Evolutionary conservation across 164 flowering plant species (phyloP).

Genomic region (Houttuynia cordata): DNA sequence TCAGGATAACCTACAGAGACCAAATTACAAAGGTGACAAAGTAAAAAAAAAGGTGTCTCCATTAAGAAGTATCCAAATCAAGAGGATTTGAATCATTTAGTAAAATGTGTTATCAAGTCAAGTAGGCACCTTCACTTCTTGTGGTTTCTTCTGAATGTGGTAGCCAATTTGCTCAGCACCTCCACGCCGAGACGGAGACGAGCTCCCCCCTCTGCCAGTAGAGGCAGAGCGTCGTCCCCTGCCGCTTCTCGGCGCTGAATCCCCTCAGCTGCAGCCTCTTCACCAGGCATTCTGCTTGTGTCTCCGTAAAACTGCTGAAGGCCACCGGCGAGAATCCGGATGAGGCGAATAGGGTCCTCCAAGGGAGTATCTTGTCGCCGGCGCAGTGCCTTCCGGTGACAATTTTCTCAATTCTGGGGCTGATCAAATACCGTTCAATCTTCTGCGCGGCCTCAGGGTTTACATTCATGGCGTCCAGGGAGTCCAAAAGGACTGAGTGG

Average conservation of each 20-base stretch:
- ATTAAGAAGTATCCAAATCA: slow-evolving; percentile 3
- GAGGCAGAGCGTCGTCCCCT: slow-evolving; percentile 58
- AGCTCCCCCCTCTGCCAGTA: slow-evolving; percentile 82
- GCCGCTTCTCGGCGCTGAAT: slow-evolving; percentile 83
- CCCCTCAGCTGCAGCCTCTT: slow-evolving; percentile 62
- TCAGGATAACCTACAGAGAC: too few relatives aligned
- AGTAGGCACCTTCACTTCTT: slow-evolving; percentile 26
- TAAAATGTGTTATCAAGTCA: slow-evolving; percentile 12
- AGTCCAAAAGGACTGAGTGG: slow-evolving; percentile 41
- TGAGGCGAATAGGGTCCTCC: slow-evolving; percentile 51
- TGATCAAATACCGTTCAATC: slow-evolving; percentile 58
- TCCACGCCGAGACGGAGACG: slow-evolving; percentile 80
- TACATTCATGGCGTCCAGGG: slow-evolving; percentile 50
- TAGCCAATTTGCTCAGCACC: slow-evolving; percentile 34
- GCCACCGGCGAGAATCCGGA: slow-evolving; percentile 48
- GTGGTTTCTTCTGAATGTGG: too few relatives aligned
- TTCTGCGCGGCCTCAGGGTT: slow-evolving; percentile 48
- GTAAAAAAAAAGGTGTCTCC: slow-evolving; percentile 4
- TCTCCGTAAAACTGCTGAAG: slow-evolving; percentile 67
- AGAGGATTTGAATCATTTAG: slow-evolving; percentile 5
- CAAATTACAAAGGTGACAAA: slow-evolving; percentile 7
- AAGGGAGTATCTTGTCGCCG: slow-evolving; percentile 39
- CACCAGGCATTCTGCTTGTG: slow-evolving; percentile 72
- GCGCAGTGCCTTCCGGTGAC: slow-evolving; percentile 31
- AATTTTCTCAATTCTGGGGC: slow-evolving; percentile 47